Base-by-base conservation (phyloP, 148 eudicot species). In the Rhododendron simsii region DNA sequence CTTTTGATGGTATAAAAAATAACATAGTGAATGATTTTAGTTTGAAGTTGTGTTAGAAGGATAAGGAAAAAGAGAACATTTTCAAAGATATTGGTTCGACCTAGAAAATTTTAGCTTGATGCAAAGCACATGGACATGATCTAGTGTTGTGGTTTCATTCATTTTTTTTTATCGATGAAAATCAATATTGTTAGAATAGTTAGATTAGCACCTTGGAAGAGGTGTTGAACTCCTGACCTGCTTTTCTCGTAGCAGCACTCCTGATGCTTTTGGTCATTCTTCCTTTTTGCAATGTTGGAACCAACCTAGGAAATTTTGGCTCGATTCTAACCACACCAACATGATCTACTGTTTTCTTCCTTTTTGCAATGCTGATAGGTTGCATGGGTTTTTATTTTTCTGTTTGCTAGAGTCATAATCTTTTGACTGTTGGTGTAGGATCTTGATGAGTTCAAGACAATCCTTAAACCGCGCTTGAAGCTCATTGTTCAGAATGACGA, bases 361-460 rank as follows among this genome's bases (percentile, higher is more conserved):
- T 13, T 81, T 30, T 65, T 30, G 2, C 61, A 44, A 15, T 75
- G 28, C 33, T 44, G 75, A 30, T 28, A 23, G 8, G 28, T 53
- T 20, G 67, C 81, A 44, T 50, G 3, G 61, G 21, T 55, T 55
- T 15, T 16, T 55, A 47, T 16, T 18, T 18, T 18, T 55, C 21
- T 55, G 47, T 59, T 85, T 28, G 74, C 10, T n/a, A 21, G 59
- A 8, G 59, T 81, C 4, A 14, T 59, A 51, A 47, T 82, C 61
- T n/a, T 73, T 26, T 84, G 63, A 57, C 23, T 28, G 81, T 79
- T 85, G 51, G 59, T 39, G 20, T 63, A 96, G 98, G 99, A 97
- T 89, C 98, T 97, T 88, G 99, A 97, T 81, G 99, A 97, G 91
- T 97, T 95, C 87, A 97, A 97, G 92, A 91, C 94, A 84, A 93